Conservation (phyloP, 352 stramenopile species). For the Pythium periplocum region DNA sequence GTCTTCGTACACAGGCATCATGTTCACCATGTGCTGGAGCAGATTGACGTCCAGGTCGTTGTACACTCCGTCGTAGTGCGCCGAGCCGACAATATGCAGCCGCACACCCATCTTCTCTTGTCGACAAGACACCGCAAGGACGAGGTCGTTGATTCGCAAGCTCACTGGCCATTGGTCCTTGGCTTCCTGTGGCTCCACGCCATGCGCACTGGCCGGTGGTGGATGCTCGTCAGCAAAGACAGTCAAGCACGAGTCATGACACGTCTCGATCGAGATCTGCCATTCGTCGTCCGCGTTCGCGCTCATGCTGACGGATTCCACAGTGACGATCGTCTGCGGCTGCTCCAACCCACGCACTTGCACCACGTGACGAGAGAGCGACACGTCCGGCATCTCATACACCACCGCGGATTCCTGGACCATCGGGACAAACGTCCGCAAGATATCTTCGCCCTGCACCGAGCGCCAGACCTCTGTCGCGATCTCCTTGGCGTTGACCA, state of each 20-base stretch:
- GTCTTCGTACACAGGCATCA: constrained; percentile 59
- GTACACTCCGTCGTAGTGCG: constrained; percentile 26
- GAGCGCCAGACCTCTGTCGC: constrained; percentile 43
- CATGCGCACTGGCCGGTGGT: constrained; percentile 3
- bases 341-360: constrained; percentile 19
- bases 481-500: constrained; percentile 18
- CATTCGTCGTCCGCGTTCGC: constrained; percentile 16
- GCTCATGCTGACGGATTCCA: constrained; percentile 27
- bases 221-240: constrained; percentile 29
- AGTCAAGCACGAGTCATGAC: constrained; percentile 48
- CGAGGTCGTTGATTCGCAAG: constrained; percentile 7
- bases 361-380: constrained; percentile 30
- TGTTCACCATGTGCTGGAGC: constrained; percentile 47
- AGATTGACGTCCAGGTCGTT: constrained; percentile 32
- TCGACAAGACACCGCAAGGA: constrained; percentile 5
- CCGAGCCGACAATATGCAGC: constrained; percentile 35
- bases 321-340: constrained; percentile 31
- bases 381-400: constrained; percentile 22
- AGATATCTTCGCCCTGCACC: constrained; percentile 50
- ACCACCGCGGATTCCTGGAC: constrained; percentile 41
- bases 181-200: constrained; percentile 5
- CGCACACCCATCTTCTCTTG: constrained; percentile 17
- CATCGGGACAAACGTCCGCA: constrained; percentile 51
- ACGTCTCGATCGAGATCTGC: constrained; percentile 47
- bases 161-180: constrained; percentile 3